phyloP scores from a whole-genome alignment of 2,329 filamentous ascomycete genomes.

The Hymenoscyphus scutula region DNA sequence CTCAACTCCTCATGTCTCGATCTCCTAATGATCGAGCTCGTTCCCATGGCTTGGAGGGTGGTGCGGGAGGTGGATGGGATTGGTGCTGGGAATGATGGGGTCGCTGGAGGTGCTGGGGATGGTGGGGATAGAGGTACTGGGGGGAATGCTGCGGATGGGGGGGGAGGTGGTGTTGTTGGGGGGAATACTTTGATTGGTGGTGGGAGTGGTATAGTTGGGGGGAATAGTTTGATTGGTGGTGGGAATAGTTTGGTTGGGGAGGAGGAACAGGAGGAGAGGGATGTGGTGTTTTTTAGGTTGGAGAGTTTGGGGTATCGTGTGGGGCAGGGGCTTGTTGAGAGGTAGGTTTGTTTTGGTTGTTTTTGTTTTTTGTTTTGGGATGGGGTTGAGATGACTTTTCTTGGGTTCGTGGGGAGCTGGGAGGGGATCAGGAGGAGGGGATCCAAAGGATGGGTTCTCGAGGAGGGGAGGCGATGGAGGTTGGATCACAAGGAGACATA shows the following conservation, averaged over 20 bases:
- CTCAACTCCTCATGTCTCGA: slow-evolving; percentile 85
- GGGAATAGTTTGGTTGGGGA: slow-evolving; percentile 56
- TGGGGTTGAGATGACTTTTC: not conserved
- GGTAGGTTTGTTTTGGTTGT: slow-evolving; percentile 64
- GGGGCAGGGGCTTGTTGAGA: slow-evolving; percentile 85
- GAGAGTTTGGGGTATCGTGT: slow-evolving; percentile 88
- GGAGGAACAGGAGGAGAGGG: slow-evolving; percentile 78
- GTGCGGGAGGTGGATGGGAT: slow-evolving; percentile 55
- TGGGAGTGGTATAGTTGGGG: no score
- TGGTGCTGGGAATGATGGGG: not conserved
- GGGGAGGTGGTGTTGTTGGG: no score
- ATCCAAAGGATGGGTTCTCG: not conserved
- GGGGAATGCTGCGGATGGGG: no score
- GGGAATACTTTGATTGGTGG: no score
- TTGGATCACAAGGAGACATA: not conserved
- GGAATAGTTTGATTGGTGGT: slow-evolving; percentile 30
- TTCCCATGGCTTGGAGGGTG: slow-evolving; percentile 88
- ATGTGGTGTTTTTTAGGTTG: slow-evolving; percentile 80
- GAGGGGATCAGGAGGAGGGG: not conserved
- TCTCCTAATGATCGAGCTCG: slow-evolving; percentile 92
- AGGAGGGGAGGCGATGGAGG: not conserved
- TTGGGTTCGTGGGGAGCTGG: not conserved
- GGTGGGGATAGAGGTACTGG: slow-evolving; percentile 20
- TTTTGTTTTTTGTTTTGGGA: not conserved
- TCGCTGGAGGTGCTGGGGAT: slow-evolving; percentile 6